Base-by-base conservation (phyloP, 768 basidiomycete species). In the Pleurotus platypus region DNA sequence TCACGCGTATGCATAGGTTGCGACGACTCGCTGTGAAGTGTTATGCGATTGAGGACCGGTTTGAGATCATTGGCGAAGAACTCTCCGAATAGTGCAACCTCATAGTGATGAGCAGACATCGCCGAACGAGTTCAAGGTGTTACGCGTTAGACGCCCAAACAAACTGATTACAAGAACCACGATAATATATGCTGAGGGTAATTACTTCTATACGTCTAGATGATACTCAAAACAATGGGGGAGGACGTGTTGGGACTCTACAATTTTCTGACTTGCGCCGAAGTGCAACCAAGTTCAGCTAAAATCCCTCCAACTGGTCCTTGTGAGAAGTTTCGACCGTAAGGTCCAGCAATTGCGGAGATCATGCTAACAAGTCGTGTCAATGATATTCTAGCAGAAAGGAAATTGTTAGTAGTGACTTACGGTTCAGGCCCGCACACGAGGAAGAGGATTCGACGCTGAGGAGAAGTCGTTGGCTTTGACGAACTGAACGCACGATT, bases 391-490 rank as follows among this genome's bases (percentile, higher is more conserved):
- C 24, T 16, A 4, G 38, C 35, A 38, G 30, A 58, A 58, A 47
- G 18, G 54, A 18, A 24, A 27, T 46, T 6, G 27, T 6, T 42
- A 37, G 61, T 38, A 16, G 56, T 57, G 22, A 69, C 86, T 64
- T 69, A 92, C 92, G 78, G 78, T 59, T 92, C 88, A n/a, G 92
- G 92, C 24, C 92, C 92, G 69, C 89, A 94, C 3, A 94, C 81
- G 11, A 94, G 70, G 65, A 93, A 87, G 56, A 93, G 70, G 46
- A 73, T 81, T 62, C 75, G 80, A 54, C 69, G 69, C 13, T 8
- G 51, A 26, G 16, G 37, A 16, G 49, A 37, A 12, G 11, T n/a
- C 9, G 12, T 3, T 27, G 49, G 35, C 12, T 16, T 12, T n/a
- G 27, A 9, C 8, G 12, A 15, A 16, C 27, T 26, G 24, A 12